Conservation (phyloP, 805 yeast species). For the Tetrapisispora pingtungensis region DNA sequence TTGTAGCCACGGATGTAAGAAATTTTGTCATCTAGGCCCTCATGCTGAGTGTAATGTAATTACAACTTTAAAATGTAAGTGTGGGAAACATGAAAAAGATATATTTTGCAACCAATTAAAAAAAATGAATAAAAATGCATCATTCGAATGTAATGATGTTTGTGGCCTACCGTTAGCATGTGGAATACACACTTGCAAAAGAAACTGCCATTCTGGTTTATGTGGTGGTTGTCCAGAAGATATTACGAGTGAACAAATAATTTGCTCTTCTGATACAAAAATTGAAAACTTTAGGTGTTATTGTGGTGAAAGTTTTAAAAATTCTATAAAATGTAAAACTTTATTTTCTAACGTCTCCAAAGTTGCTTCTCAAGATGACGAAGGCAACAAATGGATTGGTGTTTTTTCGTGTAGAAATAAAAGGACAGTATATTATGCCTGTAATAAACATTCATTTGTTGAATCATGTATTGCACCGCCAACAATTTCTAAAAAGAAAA, state of each 20-base stretch:
- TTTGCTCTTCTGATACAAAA: background rate
- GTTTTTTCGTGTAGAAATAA: constrained; percentile 37
- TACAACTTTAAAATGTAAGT: constrained; percentile 56
- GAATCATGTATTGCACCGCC: constrained; percentile 30
- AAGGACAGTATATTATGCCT: constrained; percentile 44
- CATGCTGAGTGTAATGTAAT: constrained; percentile 74
- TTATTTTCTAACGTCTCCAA: constrained; percentile 33
- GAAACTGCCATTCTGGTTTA: constrained; percentile 66
- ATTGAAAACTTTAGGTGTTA: constrained; percentile 41
- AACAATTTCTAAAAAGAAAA: constrained; percentile 17
- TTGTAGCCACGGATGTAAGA: constrained; percentile 68
- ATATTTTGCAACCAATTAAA: constrained; percentile 49
- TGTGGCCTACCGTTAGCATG: constrained; percentile 63
- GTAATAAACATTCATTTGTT: constrained; percentile 56
- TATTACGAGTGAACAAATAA: constrained; percentile 19
- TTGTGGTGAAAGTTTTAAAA: constrained; percentile 52
- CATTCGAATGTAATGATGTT: constrained; percentile 39
- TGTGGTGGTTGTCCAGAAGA: constrained; percentile 63
- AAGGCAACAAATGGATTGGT: constrained; percentile 39
- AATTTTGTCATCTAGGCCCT: constrained; percentile 82
- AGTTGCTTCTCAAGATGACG: constrained; percentile 28
- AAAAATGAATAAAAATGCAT: constrained; percentile 40
- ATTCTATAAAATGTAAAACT: constrained; percentile 31
- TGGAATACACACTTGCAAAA: constrained; percentile 55
- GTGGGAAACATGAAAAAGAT: constrained; percentile 61